Conservation (phyloP, 202 grass and related monocot genomes). For the Dendrocalamus latiflorus region DNA sequence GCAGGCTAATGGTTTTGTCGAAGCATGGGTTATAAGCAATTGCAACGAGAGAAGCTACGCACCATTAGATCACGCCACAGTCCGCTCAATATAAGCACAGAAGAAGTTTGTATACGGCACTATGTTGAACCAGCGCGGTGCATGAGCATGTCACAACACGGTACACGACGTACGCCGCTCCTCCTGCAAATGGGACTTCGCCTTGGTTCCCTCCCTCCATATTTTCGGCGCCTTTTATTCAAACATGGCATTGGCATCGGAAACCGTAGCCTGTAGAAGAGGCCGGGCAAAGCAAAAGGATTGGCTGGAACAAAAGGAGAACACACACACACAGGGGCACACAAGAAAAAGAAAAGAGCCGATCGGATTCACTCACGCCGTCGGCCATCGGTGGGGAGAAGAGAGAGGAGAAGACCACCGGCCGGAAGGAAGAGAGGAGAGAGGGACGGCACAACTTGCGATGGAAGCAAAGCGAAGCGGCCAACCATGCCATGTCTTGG, state of each 20-base stretch:
- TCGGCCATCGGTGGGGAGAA: background rate
- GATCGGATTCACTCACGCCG: constrained; percentile 15
- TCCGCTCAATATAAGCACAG: background rate
- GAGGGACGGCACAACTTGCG: constrained; percentile 39
- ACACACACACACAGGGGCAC: background rate
- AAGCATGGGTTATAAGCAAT: background rate
- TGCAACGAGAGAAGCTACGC: background rate
- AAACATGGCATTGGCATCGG: background rate
- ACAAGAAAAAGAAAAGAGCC: background rate
- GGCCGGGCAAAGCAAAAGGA: background rate
- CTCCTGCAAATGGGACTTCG: background rate
- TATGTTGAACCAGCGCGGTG: background rate
- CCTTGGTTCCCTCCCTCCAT: constrained; percentile 2
- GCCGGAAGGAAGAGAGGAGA: background rate
- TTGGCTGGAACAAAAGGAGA: background rate
- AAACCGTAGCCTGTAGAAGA: background rate
- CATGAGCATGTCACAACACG: background rate
- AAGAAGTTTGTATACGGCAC: background rate
- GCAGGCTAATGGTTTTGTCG: background rate
- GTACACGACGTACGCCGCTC: background rate
- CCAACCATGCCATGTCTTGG: background rate
- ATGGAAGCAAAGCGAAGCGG: constrained; percentile 47
- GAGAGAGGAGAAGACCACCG: background rate
- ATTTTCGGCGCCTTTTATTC: constrained; percentile 29
- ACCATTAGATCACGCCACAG: background rate